A percentile compares a stretch with the other conserved stretches of the same genome.
Evolutionary conservation across 2,329 filamentous ascomycete genomes (phyloP).

Genomic region (Colletotrichum incanum): DNA sequence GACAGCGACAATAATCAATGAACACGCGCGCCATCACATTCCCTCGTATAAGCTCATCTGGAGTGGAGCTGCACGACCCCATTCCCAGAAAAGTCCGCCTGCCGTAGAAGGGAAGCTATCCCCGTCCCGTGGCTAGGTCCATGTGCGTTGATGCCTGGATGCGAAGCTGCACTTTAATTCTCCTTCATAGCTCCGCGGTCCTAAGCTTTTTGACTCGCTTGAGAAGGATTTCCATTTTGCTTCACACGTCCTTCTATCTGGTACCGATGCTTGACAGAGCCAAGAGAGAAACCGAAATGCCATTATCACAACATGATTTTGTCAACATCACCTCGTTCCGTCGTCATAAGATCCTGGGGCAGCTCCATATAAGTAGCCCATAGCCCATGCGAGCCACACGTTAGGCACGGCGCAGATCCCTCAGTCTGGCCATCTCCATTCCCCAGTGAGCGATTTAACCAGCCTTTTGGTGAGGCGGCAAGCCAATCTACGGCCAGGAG

Average conservation of each 20-base stretch:
- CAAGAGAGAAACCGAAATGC: background rate
- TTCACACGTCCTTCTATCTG: background rate
- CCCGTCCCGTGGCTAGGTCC: background rate
- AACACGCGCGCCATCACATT: background rate
- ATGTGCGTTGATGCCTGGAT: background rate
- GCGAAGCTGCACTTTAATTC: constrained; percentile 3
- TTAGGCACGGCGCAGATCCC: constrained; percentile 6
- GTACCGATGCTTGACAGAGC: background rate
- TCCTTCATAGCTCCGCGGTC: background rate
- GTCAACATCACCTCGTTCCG: background rate
- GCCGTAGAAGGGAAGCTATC: background rate
- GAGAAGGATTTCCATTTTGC: background rate
- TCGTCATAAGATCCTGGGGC: background rate
- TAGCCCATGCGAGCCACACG: background rate
- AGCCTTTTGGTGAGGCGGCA: background rate
- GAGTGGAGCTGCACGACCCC: constrained; percentile 11
- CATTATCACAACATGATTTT: background rate
- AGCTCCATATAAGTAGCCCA: background rate
- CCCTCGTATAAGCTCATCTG: background rate
- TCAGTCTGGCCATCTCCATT: background rate
- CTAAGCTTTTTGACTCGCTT: too few relatives aligned
- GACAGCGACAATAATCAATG: background rate
- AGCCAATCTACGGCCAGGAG: background rate
- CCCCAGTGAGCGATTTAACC: constrained; percentile 31
- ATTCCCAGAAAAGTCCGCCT: background rate